Percentiles rank a stretch among this genome's conserved stretches.
These are phyloP conservation scores for Penicillium frequentans DNA, from an alignment of 2,329 filamentous ascomycete genomes.

Conservation along the genomic window DNA sequence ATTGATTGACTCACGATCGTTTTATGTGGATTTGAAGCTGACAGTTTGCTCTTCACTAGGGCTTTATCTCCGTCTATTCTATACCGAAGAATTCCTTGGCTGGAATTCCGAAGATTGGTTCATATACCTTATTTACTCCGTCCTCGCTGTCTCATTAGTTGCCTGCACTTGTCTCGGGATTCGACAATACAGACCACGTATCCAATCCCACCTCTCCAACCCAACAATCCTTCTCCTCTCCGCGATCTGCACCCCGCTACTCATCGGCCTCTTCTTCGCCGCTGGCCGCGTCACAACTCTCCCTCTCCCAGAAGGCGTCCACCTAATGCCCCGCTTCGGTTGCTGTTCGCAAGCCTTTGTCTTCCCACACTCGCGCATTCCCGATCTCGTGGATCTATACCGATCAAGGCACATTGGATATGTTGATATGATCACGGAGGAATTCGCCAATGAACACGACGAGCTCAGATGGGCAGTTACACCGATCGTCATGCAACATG, in stretches of 20 bases:
- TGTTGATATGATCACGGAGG: conserved; percentile 43
- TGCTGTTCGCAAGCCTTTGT: conserved; percentile 49
- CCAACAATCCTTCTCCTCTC: conserved; percentile 25
- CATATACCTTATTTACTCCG: conserved; percentile 37
- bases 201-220: conserved; percentile 17
- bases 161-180: conserved; percentile 5
- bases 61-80: conserved; percentile 50
- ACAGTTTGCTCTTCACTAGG: conserved; percentile 15
- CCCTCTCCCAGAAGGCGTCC: conserved; percentile 37
- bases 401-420: conserved; percentile 30
- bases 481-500: conserved; percentile 47
- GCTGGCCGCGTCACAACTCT: conserved; percentile 42
- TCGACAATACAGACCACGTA: neutral
- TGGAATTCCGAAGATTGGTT: conserved; percentile 48
- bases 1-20: neutral
- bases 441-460: conserved; percentile 40
- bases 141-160: conserved; percentile 12
- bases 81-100: conserved; percentile 46
- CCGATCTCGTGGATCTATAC: neutral
- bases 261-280: conserved; percentile 41
- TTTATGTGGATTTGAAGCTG: neutral
- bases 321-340: conserved; percentile 43
- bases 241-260: conserved; percentile 28
- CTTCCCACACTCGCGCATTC: conserved; percentile 37
- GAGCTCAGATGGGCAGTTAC: conserved; percentile 44